These are phyloP conservation scores for Thuidium tamariscinum DNA, from an alignment of 225 moss, liverwort and hornwort species.

Conservation along the genomic window DNA sequence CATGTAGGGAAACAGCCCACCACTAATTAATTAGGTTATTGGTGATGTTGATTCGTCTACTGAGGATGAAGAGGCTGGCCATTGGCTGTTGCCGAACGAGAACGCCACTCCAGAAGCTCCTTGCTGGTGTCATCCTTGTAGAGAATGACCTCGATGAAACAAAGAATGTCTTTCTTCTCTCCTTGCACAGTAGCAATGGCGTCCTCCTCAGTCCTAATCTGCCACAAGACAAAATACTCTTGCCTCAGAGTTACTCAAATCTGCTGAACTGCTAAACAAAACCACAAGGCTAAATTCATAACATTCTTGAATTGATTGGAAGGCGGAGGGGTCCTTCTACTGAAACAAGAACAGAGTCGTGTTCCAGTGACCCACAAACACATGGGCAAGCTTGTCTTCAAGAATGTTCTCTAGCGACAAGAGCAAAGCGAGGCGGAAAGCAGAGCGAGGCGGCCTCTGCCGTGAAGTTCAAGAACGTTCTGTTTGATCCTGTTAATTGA, in stretches of 20 bases:
- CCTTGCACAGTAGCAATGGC: slow-evolving; percentile 35
- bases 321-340: not conserved
- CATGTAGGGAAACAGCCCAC: not conserved
- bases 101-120: slow-evolving; percentile 39
- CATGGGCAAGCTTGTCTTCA: not conserved
- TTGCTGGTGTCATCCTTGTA: slow-evolving; percentile 50
- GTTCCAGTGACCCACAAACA: too few species aligned
- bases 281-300: not conserved
- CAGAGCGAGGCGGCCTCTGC: too few species aligned
- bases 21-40: not conserved
- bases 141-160: slow-evolving; percentile 43
- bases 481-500: not conserved
- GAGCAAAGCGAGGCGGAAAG: too few species aligned
- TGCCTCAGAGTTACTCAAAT: not conserved
- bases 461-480: not conserved
- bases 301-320: not conserved
- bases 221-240: not conserved
- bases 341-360: not conserved
- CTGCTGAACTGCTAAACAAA: not conserved
- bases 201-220: slow-evolving; percentile 72
- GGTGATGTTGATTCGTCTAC: not conserved
- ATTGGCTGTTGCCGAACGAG: slow-evolving; percentile 31
- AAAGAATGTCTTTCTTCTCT: slow-evolving; percentile 49
- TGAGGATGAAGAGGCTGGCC: slow-evolving; percentile 40
- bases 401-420: not conserved